These are phyloP conservation scores for Termitomyces sp. DNA, from an alignment of 768 basidiomycete species.

Conservation along the genomic window DNA sequence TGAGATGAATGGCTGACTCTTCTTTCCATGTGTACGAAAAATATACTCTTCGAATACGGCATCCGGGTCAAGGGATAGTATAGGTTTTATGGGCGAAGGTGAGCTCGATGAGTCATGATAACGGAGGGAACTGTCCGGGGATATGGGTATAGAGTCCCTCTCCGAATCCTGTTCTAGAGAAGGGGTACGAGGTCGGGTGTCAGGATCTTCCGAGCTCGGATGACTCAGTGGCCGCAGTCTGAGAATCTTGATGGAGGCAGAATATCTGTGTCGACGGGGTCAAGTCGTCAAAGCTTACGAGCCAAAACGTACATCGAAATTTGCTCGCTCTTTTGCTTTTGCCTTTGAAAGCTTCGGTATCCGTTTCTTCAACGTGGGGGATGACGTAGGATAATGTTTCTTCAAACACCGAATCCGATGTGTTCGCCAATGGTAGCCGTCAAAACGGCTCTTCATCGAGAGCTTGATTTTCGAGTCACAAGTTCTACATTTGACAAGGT, in stretches of 20 bases:
- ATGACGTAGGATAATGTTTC: constrained; percentile 18
- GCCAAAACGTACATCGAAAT: constrained; percentile 7
- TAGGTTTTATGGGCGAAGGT: background rate
- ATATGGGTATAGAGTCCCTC: background rate
- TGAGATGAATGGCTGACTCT: constrained; percentile 8
- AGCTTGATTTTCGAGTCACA: constrained; percentile 59
- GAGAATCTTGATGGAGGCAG: constrained; percentile 2
- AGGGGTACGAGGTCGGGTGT: background rate
- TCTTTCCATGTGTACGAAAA: constrained; percentile 25
- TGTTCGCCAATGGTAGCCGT: constrained; percentile 62
- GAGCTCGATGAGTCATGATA: constrained; percentile 3
- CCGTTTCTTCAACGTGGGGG: constrained; percentile 5
- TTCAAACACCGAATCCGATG: constrained; percentile 58
- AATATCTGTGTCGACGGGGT: constrained; percentile 3
- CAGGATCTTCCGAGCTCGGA: background rate
- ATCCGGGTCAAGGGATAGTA: constrained; percentile 8
- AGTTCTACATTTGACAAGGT: constrained; percentile 47
- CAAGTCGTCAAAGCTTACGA: constrained; percentile 2
- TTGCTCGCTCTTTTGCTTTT: background rate
- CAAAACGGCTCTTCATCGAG: constrained; percentile 60
- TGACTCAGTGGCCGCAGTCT: background rate
- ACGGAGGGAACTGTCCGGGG: background rate
- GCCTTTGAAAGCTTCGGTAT: constrained; percentile 1
- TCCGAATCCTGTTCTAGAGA: background rate
- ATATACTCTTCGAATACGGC: constrained; percentile 25